Evolutionary conservation across 805 yeast genomes (phyloP).

Genomic region (Metschnikowia similis): DNA sequence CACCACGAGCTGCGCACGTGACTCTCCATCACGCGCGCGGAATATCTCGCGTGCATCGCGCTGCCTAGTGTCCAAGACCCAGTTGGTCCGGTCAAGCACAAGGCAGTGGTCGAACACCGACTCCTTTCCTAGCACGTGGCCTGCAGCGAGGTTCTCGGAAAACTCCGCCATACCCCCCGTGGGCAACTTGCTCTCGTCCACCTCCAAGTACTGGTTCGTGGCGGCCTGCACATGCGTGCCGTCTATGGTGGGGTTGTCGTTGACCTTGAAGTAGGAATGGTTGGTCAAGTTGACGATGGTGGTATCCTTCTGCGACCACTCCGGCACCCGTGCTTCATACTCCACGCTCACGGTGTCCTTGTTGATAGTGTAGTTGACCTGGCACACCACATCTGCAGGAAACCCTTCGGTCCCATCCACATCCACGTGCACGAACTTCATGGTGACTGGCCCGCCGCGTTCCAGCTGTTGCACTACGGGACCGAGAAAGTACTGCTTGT

Average conservation of each 20-base stretch:
- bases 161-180: slow-evolving; percentile 39
- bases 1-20: slow-evolving; percentile 39
- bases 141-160: slow-evolving; percentile 20
- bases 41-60: slow-evolving; percentile 32
- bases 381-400: slow-evolving; percentile 52
- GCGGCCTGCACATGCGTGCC: slow-evolving; percentile 31
- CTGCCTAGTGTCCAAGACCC: slow-evolving; percentile 46
- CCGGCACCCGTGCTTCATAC: slow-evolving; percentile 36
- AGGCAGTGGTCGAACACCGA: slow-evolving; percentile 43
- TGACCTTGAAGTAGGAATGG: slow-evolving; percentile 58
- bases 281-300: slow-evolving; percentile 58
- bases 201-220: slow-evolving; percentile 39
- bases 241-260: slow-evolving; percentile 25
- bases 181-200: slow-evolving; percentile 36
- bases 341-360: slow-evolving; percentile 43
- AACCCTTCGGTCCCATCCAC: slow-evolving; percentile 50
- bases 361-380: slow-evolving; percentile 43
- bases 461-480: slow-evolving; percentile 41
- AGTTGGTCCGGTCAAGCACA: slow-evolving; percentile 36
- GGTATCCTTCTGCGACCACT: slow-evolving; percentile 29
- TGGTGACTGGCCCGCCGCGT: slow-evolving; percentile 25
- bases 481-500: slow-evolving; percentile 48
- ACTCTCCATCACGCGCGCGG: slow-evolving; percentile 43
- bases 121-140: background rate
- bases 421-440: slow-evolving; percentile 42